Evolutionary conservation across 2,329 filamentous ascomycete species (phyloP), one percentile per base, ranked within the genome.

Genomic region (Clarireedia monteithiana): DNA sequence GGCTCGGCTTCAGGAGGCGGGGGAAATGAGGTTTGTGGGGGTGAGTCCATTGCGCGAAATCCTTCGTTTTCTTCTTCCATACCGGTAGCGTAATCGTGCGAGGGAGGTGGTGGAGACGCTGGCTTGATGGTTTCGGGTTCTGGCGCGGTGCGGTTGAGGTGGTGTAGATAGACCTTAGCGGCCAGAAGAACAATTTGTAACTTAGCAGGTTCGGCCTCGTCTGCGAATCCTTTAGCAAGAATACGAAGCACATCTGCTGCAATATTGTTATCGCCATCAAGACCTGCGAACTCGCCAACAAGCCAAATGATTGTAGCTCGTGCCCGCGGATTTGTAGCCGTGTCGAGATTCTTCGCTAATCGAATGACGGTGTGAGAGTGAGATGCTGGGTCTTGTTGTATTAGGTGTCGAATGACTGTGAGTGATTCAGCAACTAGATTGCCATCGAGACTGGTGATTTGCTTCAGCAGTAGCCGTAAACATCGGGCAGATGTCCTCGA

Each of bases 251-350:
- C 91, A 66, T 99, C 94, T 0, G 92, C 85, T 0, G 94, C 94
- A 59, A 99, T 92, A 65, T 95, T 95, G 68, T 94, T 85, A 58
- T 91, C 85, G 9, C 85, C 81, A 55, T 90, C 83, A 2, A 87
- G 72, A 0, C 90, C 89, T 0, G 92, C 84, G 65, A 95, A 97
- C 71, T 99, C 94, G 47, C 94, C 94, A 0, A 97, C 91, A 0
- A 99, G 82, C 94, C 94, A 99, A 64, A 99, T 88, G 60, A 99
- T 96, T 50, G 89, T 96, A 3, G 94, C 94, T 62, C 94, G 81
- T 3, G 94, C 94, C 59, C 91, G 86, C 1, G 94, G 85, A 59
- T 94, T 91, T 0, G 88, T 89, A 1, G 91, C 89, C 3, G 86
- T 88, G 67, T 96, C 94, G 2, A 99, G 81, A 59, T 96, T 91